A percentile compares a stretch with the other conserved stretches of the same genome.
These are phyloP conservation scores for Pseudoperonospora humuli DNA, from an alignment of 352 stramenopile species.

Conservation along the genomic window DNA sequence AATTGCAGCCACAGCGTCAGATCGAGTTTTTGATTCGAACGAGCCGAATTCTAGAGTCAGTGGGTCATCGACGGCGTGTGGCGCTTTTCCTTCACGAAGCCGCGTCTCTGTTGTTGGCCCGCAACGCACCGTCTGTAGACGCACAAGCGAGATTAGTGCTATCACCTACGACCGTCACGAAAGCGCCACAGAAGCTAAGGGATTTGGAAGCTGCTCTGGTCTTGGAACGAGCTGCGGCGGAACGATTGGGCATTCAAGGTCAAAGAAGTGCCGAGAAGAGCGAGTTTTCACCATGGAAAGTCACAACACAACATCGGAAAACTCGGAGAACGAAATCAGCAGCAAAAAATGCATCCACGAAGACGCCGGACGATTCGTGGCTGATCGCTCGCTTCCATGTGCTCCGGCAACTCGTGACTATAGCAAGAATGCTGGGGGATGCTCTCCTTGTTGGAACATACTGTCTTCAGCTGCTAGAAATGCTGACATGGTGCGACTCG, in stretches of 20 bases:
- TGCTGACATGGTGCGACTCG: conserved; percentile 55
- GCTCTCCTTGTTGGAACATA: conserved; percentile 44
- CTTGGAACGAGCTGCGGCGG: conserved; percentile 44
- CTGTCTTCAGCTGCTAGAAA: conserved; percentile 55
- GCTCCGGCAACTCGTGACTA: conserved; percentile 59
- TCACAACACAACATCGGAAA: conserved; percentile 32
- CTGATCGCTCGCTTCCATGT: conserved; percentile 70
- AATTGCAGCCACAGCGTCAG: conserved; percentile 41
- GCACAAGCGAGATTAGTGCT: conserved; percentile 11
- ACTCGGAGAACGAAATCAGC: conserved; percentile 14
- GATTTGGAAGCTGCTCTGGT: conserved; percentile 55
- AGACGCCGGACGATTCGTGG: conserved; percentile 40
- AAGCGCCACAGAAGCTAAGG: conserved; percentile 22
- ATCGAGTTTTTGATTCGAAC: conserved; percentile 58
- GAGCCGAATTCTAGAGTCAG: conserved; percentile 55
- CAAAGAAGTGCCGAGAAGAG: neutral
- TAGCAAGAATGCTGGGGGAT: conserved; percentile 50
- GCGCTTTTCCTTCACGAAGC: conserved; percentile 72
- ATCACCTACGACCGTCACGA: conserved; percentile 17
- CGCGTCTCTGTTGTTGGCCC: conserved; percentile 32
- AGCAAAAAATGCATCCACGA: conserved; percentile 1
- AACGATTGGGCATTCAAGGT: conserved; percentile 36
- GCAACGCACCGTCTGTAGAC: conserved; percentile 18
- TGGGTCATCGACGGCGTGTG: conserved; percentile 54
- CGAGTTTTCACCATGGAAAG: conserved; percentile 28